A percentile compares a stretch with the other conserved stretches of the same genome.
These are phyloP conservation scores for Sphagnum tenellum DNA, from an alignment of 225 moss, liverwort and hornwort genomes.

Conservation along the genomic window DNA sequence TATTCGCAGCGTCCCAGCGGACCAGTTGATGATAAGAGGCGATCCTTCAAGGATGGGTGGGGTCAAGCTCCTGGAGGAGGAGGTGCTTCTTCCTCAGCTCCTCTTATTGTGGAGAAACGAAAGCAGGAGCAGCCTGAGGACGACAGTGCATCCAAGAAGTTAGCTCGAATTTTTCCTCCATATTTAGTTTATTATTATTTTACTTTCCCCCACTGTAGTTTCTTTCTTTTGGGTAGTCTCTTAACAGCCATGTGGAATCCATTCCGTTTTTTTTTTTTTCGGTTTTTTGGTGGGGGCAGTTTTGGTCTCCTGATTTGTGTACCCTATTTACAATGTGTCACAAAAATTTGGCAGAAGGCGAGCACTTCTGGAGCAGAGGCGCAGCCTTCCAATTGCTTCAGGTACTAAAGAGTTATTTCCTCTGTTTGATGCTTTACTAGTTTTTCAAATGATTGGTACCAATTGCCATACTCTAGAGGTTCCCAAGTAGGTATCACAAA, in stretches of 20 bases:
- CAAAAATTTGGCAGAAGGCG: conserved; percentile 17
- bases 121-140: conserved; percentile 3
- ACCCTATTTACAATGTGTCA: too few species aligned
- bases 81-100: not conserved
- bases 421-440: not conserved
- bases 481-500: not conserved
- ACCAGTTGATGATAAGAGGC: conserved; percentile 14
- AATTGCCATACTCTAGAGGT: not conserved
- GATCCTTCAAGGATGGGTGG: conserved; percentile 25
- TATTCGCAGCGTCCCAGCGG: conserved; percentile 13
- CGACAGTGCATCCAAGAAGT: conserved; percentile 21
- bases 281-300: not conserved
- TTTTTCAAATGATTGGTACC: not conserved
- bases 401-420: conserved; percentile 21
- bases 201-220: too few species aligned
- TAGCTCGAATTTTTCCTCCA: too few species aligned
- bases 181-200: too few species aligned
- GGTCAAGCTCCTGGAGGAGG: not conserved
- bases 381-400: conserved; percentile 69
- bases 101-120: not conserved
- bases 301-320: not conserved
- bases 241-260: too few species aligned
- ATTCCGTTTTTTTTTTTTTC: too few species aligned
- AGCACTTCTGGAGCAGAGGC: conserved; percentile 61
- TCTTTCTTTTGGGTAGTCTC: too few species aligned